Percentiles rank a stretch among this genome's conserved stretches.
Conservation (phyloP, 305 asterid species). For the Plantago coronopus region DNA sequence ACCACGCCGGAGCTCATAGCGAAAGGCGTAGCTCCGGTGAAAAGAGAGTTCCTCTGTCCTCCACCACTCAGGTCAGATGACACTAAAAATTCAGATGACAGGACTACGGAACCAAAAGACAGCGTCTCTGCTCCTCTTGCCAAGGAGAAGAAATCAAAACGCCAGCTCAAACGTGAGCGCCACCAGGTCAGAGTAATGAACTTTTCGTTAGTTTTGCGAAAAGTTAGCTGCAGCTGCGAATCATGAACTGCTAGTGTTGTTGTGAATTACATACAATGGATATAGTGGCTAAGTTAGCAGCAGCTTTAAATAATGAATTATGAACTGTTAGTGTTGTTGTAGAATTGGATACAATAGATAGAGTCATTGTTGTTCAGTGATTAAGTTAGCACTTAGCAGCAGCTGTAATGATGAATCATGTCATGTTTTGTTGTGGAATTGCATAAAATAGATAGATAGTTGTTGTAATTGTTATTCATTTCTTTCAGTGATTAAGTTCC, state of each 20-base stretch:
- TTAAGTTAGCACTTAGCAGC: too few relatives aligned
- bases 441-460: background rate
- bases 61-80: constrained; percentile 48
- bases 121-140: constrained; percentile 36
- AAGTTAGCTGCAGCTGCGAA: background rate
- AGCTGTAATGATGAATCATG: too few relatives aligned
- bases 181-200: constrained; percentile 36
- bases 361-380: too few relatives aligned
- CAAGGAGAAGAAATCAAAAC: constrained; percentile 86
- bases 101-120: constrained; percentile 22
- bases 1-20: constrained; percentile 67
- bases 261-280: too few relatives aligned
- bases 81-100: constrained; percentile 20
- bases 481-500: background rate
- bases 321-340: too few relatives aligned
- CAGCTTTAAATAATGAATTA: too few relatives aligned
- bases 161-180: constrained; percentile 91
- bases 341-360: too few relatives aligned
- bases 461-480: too few relatives aligned
- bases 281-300: too few relatives aligned
- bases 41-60: constrained; percentile 58
- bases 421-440: too few relatives aligned
- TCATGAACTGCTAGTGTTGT: too few relatives aligned
- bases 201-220: background rate
- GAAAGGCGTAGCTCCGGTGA: constrained; percentile 79